Evolutionary conservation across 116 monocot species (phyloP).

Genomic region (Cymodocea nodosa): DNA sequence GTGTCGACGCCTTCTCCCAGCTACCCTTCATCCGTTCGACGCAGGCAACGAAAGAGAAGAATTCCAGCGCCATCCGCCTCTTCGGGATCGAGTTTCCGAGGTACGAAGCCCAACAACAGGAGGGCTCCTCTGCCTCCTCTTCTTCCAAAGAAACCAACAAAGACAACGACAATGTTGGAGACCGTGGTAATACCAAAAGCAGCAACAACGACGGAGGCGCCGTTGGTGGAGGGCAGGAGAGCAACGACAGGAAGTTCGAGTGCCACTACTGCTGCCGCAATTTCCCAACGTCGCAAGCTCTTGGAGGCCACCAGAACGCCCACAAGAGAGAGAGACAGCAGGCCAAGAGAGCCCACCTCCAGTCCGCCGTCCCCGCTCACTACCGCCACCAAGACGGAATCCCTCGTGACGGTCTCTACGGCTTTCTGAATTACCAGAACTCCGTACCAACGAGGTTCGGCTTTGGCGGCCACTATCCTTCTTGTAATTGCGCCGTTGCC

Average conservation of each 20-base stretch:
- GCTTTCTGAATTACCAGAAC: slow-evolving; percentile 24
- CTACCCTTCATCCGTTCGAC: slow-evolving; percentile 53
- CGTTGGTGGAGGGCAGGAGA: background rate
- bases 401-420: slow-evolving; percentile 14
- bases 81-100: slow-evolving; percentile 54
- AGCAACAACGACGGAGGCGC: background rate
- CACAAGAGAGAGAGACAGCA: slow-evolving; percentile 76
- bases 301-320: slow-evolving; percentile 71
- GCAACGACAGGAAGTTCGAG: slow-evolving; percentile 35
- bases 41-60: slow-evolving; percentile 2
- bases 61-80: slow-evolving; percentile 35
- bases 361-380: slow-evolving; percentile 19
- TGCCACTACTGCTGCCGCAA: slow-evolving; percentile 77
- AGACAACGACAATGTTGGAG: background rate
- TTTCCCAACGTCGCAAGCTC: slow-evolving; percentile 59
- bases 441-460: slow-evolving; percentile 2
- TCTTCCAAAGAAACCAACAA: background rate
- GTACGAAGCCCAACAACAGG: background rate
- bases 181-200: background rate
- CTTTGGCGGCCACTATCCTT: too few relatives aligned
- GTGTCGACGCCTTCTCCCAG: slow-evolving; percentile 62
- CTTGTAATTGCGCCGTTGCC: too few relatives aligned
- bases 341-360: slow-evolving; percentile 51
- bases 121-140: slow-evolving; percentile 3
- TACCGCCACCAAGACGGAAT: slow-evolving; percentile 17